Conservation (phyloP, 345 rosid species). For the Eucalyptus sp. region DNA sequence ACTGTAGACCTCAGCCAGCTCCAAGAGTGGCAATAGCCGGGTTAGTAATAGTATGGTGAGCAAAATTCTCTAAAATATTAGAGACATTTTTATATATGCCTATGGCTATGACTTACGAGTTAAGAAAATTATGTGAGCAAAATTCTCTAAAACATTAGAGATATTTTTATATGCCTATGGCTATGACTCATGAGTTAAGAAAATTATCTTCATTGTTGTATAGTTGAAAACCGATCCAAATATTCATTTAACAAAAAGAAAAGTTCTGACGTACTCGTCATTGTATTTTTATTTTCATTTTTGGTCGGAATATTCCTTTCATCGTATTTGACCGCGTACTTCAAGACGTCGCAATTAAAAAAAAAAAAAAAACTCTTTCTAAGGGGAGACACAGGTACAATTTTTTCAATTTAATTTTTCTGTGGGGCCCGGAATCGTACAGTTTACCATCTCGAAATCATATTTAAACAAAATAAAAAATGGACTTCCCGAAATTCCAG, state of each 20-base stretch:
- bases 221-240: neutral
- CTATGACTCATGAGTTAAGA: neutral
- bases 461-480: neutral
- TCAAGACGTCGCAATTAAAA: accelerated
- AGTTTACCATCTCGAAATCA: neutral
- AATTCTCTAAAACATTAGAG: no score
- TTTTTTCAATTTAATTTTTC: neutral
- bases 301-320: neutral
- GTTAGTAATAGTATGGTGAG: no score
- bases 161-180: no score
- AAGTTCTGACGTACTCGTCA: neutral
- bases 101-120: no score
- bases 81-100: no score
- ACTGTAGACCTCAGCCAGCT: neutral
- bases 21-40: neutral
- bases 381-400: neutral
- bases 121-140: no score
- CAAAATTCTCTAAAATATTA: neutral
- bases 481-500: neutral
- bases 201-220: neutral
- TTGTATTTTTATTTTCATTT: neutral
- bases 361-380: neutral
- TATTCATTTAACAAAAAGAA: neutral
- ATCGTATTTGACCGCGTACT: neutral
- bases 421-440: neutral